Percentiles rank a stretch among this genome's conserved stretches.
Conservation (phyloP, 1,284 basidiomycete species). For the Neolentinus lepideus region DNA sequence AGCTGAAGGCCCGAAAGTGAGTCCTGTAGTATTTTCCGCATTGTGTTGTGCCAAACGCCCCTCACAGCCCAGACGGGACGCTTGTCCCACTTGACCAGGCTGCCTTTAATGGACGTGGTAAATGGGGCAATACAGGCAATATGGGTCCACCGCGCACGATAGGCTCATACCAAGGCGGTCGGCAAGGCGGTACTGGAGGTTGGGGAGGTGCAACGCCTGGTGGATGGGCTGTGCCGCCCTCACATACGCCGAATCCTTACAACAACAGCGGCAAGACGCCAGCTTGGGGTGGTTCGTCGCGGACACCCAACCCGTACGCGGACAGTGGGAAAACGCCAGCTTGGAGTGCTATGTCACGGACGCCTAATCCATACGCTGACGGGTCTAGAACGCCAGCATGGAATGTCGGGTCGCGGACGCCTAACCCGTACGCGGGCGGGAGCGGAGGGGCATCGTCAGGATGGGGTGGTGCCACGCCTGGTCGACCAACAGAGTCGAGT, state of each 20-base stretch:
- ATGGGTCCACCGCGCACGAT: slow-evolving; percentile 26
- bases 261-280: slow-evolving; percentile 44
- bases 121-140: too few species aligned
- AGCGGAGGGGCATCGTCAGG: slow-evolving; percentile 17
- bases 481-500: slow-evolving; percentile 26
- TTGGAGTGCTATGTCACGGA: slow-evolving; percentile 46
- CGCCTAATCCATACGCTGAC: slow-evolving; percentile 53
- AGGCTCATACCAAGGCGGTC: slow-evolving; percentile 8
- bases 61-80: slow-evolving; percentile 44
- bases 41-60: background rate
- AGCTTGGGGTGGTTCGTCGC: slow-evolving; percentile 48
- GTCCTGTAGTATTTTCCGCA: slow-evolving; percentile 23
- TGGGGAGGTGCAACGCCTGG: slow-evolving; percentile 33
- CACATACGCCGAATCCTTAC: slow-evolving; percentile 57
- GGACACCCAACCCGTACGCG: slow-evolving; percentile 71
- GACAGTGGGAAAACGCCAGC: slow-evolving; percentile 49
- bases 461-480: slow-evolving; percentile 28
- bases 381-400: slow-evolving; percentile 48
- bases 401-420: slow-evolving; percentile 50
- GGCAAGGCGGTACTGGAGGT: background rate
- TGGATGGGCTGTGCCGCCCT: slow-evolving; percentile 24
- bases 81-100: slow-evolving; percentile 35
- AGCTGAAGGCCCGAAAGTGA: slow-evolving; percentile 73
- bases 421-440: slow-evolving; percentile 44
- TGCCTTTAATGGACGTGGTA: slow-evolving; percentile 10